Conservation (phyloP, 2,329 filamentous ascomycete genomes). For the Xylariomycetidae sp. region DNA sequence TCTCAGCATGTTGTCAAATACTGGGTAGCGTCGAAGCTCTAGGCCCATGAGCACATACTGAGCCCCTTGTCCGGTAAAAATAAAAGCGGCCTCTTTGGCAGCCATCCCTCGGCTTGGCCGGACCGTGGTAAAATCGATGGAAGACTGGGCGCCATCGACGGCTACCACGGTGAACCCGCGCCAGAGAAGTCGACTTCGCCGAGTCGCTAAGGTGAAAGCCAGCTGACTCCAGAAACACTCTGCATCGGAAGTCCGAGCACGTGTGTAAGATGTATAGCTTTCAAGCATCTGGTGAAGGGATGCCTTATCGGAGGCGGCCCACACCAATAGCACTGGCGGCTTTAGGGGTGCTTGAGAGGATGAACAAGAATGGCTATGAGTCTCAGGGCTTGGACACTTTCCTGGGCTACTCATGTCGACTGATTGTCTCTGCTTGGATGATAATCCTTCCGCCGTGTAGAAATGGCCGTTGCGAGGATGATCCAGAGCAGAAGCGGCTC, state of each 20-base stretch:
- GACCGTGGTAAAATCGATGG: background rate
- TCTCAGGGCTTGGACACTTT: too few species aligned
- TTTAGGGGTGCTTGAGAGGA: background rate
- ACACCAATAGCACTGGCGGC: background rate
- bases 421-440: background rate
- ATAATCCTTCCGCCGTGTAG: background rate
- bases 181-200: constrained; percentile 11
- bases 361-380: background rate
- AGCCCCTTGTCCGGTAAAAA: constrained; percentile 20
- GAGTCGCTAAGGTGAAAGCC: constrained; percentile 11
- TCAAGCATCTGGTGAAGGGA: background rate
- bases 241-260: background rate
- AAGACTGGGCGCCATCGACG: too few species aligned
- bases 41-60: constrained; percentile 13
- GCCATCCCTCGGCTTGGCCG: background rate
- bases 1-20: constrained; percentile 7
- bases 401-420: too few species aligned
- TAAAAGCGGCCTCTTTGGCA: constrained; percentile 4
- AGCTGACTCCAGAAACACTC: constrained; percentile 2
- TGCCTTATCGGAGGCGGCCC: background rate
- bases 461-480: too few species aligned
- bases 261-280: background rate
- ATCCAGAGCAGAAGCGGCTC: background rate
- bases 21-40: constrained; percentile 9
- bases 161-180: constrained; percentile 8